phyloP scores from a whole-genome alignment of 2,329 filamentous ascomycete species.

The Fusarium neocosmosporiellum region DNA sequence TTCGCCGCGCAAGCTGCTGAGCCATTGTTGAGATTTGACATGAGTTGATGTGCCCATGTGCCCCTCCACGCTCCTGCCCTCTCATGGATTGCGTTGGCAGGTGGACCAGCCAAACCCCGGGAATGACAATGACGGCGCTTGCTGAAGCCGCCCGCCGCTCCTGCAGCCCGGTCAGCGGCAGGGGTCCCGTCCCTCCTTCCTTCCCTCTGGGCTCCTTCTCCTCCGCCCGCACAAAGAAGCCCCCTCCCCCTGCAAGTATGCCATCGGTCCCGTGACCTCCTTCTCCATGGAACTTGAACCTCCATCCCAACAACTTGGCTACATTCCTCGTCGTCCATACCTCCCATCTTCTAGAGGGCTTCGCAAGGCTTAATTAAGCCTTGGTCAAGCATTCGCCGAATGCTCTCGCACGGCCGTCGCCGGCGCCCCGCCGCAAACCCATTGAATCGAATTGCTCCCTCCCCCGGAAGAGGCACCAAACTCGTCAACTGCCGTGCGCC shows the following conservation, averaged over 20 bases:
- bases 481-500: slow-evolving; percentile 27
- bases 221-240: not conserved
- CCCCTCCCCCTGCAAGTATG: not conserved
- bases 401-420: slow-evolving; percentile 15
- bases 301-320: not conserved
- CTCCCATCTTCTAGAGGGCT: not conserved
- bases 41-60: slow-evolving; percentile 1
- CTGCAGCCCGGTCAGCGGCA: not conserved
- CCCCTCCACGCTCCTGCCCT: slow-evolving; percentile 13
- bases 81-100: slow-evolving; percentile 32
- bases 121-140: slow-evolving; percentile 19
- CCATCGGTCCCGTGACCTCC: not conserved
- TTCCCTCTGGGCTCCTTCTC: not conserved
- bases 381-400: slow-evolving; percentile 12
- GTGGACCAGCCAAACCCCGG: slow-evolving; percentile 22
- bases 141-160: not conserved
- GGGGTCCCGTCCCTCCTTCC: slow-evolving; percentile 20
- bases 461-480: slow-evolving; percentile 20
- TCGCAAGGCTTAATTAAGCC: slow-evolving; percentile 15
- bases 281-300: not conserved
- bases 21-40: not conserved
- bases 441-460: slow-evolving; percentile 11
- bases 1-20: slow-evolving; percentile 17
- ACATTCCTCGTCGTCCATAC: slow-evolving; percentile 2
- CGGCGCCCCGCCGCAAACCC: slow-evolving; percentile 4